phyloP scores from a whole-genome alignment of 768 basidiomycete genomes.

The Pleurotus platypus region DNA sequence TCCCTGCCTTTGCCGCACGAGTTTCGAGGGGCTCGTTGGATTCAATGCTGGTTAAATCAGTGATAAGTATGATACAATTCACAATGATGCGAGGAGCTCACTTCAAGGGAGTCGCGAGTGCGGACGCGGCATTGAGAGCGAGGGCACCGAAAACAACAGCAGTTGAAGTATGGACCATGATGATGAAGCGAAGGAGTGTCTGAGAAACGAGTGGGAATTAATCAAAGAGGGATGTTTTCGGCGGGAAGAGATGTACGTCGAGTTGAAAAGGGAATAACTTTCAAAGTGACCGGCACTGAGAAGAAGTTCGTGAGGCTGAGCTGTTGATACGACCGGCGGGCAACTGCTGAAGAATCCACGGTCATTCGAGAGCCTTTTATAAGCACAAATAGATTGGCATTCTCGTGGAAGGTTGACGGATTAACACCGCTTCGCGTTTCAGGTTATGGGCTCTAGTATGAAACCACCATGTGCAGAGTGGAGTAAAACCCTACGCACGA shows the following conservation, averaged over 20 bases:
- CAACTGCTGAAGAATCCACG: constrained; percentile 4
- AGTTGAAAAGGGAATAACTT: background rate
- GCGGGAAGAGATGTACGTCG: background rate
- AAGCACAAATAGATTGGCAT: too few species aligned
- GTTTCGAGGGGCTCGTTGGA: too few species aligned
- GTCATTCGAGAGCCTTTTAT: too few species aligned
- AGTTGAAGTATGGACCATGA: constrained; percentile 27
- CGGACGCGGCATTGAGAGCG: constrained; percentile 24
- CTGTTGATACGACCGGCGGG: constrained; percentile 6
- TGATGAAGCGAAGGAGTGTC: background rate
- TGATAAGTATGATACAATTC: too few species aligned
- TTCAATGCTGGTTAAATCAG: too few species aligned
- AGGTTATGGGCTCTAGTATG: too few species aligned
- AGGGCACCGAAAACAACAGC: constrained; percentile 28
- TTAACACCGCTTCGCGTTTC: too few species aligned
- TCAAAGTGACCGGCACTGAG: constrained; percentile 5
- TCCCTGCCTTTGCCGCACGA: too few species aligned
- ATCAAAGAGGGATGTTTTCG: too few species aligned
- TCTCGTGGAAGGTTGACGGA: too few species aligned
- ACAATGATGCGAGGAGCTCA: constrained; percentile 11
- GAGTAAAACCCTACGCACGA: too few species aligned
- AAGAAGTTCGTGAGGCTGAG: background rate
- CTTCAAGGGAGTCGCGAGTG: constrained; percentile 24
- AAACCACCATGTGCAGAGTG: too few species aligned
- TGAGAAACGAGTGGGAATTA: constrained; percentile 6